A percentile compares a stretch with the other conserved stretches of the same genome.
Conservation (phyloP, 2,329 filamentous ascomycete species). For the Calonectria hawksworthii region DNA sequence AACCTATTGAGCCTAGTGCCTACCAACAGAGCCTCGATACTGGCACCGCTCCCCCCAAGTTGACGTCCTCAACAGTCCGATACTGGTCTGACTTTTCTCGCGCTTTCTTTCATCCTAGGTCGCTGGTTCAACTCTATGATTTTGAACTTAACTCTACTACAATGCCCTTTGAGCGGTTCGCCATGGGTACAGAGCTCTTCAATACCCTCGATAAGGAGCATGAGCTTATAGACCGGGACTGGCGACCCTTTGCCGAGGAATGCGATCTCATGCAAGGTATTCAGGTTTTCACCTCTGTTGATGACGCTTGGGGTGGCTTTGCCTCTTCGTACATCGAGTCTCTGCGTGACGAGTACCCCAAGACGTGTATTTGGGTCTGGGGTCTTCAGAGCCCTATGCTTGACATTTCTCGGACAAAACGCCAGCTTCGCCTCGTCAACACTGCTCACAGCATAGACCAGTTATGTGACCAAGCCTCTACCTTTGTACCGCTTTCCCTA, state of each 20-base stretch:
- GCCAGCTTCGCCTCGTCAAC: conserved; percentile 75
- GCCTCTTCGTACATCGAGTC: conserved; percentile 80
- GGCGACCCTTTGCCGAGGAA: conserved; percentile 91
- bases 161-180: conserved; percentile 92
- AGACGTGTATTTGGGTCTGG: conserved; percentile 89
- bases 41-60: conserved; percentile 74
- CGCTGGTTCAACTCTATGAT: conserved; percentile 88
- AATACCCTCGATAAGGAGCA: conserved; percentile 80
- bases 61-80: conserved; percentile 80
- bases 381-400: conserved; percentile 76
- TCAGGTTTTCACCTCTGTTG: conserved; percentile 79
- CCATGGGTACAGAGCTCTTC: conserved; percentile 85
- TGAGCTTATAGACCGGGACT: conserved; percentile 90
- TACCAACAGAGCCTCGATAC: conserved; percentile 87
- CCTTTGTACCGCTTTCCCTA: conserved; percentile 82
- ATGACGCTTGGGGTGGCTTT: conserved; percentile 88
- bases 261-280: conserved; percentile 93
- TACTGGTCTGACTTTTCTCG: conserved; percentile 98
- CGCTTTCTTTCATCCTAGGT: conserved; percentile 91
- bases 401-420: conserved; percentile 66
- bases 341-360: conserved; percentile 91
- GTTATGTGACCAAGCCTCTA: conserved; percentile 78
- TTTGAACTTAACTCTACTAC: conserved; percentile 86
- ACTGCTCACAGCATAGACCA: conserved; percentile 79
- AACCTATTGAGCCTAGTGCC: conserved; percentile 75